Evolutionary conservation across 2,329 filamentous ascomycete genomes (phyloP).

Genomic region (Blastomyces gilchristii): DNA sequence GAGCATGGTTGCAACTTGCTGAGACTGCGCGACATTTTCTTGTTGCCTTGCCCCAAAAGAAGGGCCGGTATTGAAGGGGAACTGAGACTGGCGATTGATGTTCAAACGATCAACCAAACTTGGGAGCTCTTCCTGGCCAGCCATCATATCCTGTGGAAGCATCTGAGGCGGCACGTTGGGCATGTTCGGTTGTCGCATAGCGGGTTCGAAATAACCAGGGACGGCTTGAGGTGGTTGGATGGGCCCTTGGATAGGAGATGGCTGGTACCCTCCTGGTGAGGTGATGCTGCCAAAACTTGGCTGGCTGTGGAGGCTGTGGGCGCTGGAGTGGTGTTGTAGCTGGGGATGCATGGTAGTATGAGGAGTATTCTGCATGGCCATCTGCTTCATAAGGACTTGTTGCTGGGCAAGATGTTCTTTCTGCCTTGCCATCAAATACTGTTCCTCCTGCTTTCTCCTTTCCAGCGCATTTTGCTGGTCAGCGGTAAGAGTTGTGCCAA

Average conservation of each 20-base stretch:
- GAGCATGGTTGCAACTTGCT: conserved; percentile 51
- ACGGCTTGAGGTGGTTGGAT: conserved; percentile 48
- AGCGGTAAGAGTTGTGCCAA: conserved; percentile 89
- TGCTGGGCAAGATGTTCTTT: conserved; percentile 86
- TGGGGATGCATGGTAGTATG: conserved; percentile 45
- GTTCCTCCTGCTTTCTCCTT: conserved; percentile 92
- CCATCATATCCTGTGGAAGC: conserved; percentile 34
- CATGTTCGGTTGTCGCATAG: conserved; percentile 36
- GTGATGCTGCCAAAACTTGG: conserved; percentile 92
- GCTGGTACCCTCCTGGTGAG: conserved; percentile 65
- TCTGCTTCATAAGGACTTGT: conserved; percentile 64
- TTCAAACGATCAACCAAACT: conserved; percentile 56
- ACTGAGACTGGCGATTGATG: conserved; percentile 41
- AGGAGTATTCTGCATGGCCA: conserved; percentile 51
- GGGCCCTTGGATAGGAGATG: conserved; percentile 48
- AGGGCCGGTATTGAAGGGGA: conserved; percentile 38
- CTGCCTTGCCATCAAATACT: conserved; percentile 91
- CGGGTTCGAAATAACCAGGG: conserved; percentile 59
- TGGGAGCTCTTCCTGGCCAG: conserved; percentile 63
- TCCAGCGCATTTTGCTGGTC: conserved; percentile 98
- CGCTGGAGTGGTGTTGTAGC: conserved; percentile 87
- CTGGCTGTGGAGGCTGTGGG: conserved; percentile 91
- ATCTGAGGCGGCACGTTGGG: conserved; percentile 27
- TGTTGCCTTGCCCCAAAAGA: conserved; percentile 38
- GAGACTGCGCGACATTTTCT: conserved; percentile 38